A percentile compares a stretch with the other conserved stretches of the same genome.
These are phyloP conservation scores for Cryphonectria nitschkei DNA, from an alignment of 2,329 filamentous ascomycete genomes.

Conservation along the genomic window DNA sequence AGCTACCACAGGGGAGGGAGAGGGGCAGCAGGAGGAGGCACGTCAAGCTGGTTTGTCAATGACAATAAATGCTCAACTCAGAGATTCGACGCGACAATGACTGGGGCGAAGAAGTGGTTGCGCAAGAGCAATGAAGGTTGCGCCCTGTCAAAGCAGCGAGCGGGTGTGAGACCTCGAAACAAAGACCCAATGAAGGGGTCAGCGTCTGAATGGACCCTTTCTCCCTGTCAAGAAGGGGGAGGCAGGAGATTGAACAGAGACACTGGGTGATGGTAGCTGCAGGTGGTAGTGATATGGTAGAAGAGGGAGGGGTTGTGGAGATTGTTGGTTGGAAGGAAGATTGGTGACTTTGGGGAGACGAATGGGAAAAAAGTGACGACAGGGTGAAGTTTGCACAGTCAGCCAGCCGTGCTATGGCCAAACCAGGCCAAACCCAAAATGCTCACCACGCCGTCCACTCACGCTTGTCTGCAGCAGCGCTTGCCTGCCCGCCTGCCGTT, in stretches of 20 bases:
- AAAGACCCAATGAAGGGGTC: constrained; percentile 10
- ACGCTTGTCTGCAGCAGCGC: not conserved
- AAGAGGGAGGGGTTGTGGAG: not conserved
- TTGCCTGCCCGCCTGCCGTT: not conserved
- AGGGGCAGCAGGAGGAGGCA: not conserved
- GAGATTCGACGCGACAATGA: constrained; percentile 21
- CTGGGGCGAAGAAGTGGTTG: constrained; percentile 1
- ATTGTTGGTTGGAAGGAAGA: not conserved
- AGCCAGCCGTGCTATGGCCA: constrained; percentile 2
- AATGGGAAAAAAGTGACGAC: constrained; percentile 9
- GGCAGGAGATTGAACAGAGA: not conserved
- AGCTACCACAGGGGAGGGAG: constrained; percentile 17
- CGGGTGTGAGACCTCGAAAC: constrained; percentile 7
- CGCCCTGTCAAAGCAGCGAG: constrained; percentile 10
- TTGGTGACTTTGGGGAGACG: not conserved
- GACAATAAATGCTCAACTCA: constrained; percentile 9
- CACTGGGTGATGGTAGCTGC: not conserved
- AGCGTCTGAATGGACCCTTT: not conserved
- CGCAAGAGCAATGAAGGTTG: not conserved
- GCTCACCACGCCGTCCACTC: not conserved
- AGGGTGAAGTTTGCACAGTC: constrained; percentile 16
- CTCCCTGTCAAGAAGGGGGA: not conserved
- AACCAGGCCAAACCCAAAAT: not conserved
- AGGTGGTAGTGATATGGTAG: not conserved
- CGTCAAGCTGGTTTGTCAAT: not conserved